A percentile compares a stretch with the other conserved stretches of the same genome.
phyloP scores from a whole-genome alignment of 2,329 filamentous ascomycete species.

The Fonsecaea monophora region DNA sequence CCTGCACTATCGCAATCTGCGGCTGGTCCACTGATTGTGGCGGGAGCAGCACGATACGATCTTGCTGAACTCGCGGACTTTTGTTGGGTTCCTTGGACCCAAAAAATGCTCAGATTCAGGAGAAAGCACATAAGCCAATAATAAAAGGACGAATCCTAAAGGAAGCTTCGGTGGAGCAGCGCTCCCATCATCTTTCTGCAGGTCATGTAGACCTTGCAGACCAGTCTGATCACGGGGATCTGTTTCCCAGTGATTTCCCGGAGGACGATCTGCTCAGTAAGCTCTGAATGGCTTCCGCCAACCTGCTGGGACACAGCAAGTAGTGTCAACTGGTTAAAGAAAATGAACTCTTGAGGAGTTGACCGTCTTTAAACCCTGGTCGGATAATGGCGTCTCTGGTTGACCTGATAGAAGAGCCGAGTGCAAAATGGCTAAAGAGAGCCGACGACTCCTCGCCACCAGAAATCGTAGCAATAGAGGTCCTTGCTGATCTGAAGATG shows the following conservation, averaged over 20 bases:
- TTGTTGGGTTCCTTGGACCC: not conserved
- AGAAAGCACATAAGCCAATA: not conserved
- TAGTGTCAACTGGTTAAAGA: not conserved
- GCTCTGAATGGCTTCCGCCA: not conserved
- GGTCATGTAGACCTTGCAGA: not conserved
- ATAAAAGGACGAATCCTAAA: not conserved
- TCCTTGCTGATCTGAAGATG: not conserved
- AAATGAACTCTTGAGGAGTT: not conserved
- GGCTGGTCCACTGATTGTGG: not conserved
- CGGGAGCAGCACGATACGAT: not conserved
- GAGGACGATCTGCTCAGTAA: not conserved
- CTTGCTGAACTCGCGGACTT: not conserved
- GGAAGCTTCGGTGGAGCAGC: not conserved
- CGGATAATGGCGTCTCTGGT: not conserved
- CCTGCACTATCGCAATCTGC: not conserved
- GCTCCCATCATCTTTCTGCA: not conserved
- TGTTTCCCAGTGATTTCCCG: not conserved
- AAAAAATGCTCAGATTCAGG: not conserved
- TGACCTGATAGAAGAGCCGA: not conserved
- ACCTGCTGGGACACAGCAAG: not conserved
- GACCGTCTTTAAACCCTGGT: not conserved
- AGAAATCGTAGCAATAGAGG: not conserved
- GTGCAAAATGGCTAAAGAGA: not conserved
- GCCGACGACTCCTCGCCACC: not conserved
- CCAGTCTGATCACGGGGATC: not conserved